Percentiles rank a stretch among this genome's conserved stretches.
Conservation (phyloP, 108 stramenopile genomes). For the Ochromonas danica region DNA sequence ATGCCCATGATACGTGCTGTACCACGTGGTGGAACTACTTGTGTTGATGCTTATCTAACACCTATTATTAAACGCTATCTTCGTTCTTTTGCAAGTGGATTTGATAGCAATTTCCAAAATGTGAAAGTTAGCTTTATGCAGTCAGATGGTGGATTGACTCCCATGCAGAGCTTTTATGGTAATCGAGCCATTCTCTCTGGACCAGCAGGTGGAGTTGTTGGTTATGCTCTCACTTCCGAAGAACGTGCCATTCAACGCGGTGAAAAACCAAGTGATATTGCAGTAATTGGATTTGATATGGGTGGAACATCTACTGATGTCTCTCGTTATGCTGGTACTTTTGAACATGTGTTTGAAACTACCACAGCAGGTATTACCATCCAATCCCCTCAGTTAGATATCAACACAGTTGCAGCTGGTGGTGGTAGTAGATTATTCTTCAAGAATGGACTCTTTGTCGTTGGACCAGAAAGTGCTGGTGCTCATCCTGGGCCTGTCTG, state of each 20-base stretch:
- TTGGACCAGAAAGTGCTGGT: conserved; percentile 91
- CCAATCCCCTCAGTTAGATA: conserved; percentile 94
- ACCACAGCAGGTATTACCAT: conserved; percentile 86
- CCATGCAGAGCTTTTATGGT: conserved; percentile 83
- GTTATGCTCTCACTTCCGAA: conserved; percentile 87
- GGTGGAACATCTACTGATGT: conserved; percentile 96
- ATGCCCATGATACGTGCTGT: conserved; percentile 95
- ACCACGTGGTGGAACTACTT: conserved; percentile 81
- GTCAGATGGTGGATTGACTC: conserved; percentile 93
- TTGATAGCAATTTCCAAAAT: conserved; percentile 64
- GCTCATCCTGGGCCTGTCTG: conserved; percentile 98
- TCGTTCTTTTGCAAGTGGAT: conserved; percentile 74
- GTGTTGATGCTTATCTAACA: conserved; percentile 93
- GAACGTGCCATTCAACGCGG: conserved; percentile 34
- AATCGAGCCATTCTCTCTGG: conserved; percentile 86
- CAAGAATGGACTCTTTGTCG: conserved; percentile 81
- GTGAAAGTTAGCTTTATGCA: conserved; percentile 93
- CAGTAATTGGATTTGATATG: conserved; percentile 99
- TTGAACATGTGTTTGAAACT: conserved; percentile 92
- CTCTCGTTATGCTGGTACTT: conserved; percentile 74
- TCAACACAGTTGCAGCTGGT: conserved; percentile 95
- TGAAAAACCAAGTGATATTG: conserved; percentile 35
- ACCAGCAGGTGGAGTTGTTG: conserved; percentile 68
- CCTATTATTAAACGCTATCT: conserved; percentile 86
- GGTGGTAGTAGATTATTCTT: conserved; percentile 79